phyloP scores from a whole-genome alignment of 805 yeast species.

The Kodamaea kaohsiungensis region DNA sequence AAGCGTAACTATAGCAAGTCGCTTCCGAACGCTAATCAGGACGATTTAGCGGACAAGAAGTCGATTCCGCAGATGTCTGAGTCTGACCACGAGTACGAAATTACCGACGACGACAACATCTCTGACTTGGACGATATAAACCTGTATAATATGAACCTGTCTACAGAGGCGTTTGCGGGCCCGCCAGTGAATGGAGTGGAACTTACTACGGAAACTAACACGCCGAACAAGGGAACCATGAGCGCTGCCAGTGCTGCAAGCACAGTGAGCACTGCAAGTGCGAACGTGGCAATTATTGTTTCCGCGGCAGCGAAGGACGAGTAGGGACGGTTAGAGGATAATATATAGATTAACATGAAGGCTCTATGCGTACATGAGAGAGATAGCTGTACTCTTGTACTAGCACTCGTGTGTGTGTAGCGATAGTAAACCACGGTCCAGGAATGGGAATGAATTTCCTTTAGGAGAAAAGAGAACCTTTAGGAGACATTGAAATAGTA shows the following conservation, averaged over 20 bases:
- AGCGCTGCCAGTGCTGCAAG: conserved; percentile 2
- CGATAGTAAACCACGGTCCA: not conserved
- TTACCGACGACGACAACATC: conserved; percentile 26
- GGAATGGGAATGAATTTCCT: not conserved
- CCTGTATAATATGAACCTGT: conserved; percentile 6
- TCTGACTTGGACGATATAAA: conserved; percentile 16
- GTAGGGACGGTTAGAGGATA: not conserved
- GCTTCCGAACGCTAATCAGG: conserved; percentile 30
- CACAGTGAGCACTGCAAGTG: not conserved
- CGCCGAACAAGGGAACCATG: conserved; percentile 1
- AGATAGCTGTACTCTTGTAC: not conserved
- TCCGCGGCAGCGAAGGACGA: conserved; percentile 11
- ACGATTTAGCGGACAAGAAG: conserved; percentile 43
- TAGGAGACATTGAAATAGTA: not conserved
- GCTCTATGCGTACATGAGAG: not conserved
- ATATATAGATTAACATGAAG: not conserved
- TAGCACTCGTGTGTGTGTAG: not conserved
- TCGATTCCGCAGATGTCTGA: conserved; percentile 43
- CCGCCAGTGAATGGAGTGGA: not conserved
- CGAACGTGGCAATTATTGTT: conserved; percentile 16
- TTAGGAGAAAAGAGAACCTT: not conserved
- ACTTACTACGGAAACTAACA: not conserved
- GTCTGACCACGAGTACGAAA: conserved; percentile 41
- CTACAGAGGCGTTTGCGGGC: not conserved
- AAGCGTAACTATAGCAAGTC: conserved; percentile 38